Evolutionary conservation across 2,329 filamentous ascomycete genomes (phyloP).

Genomic region (Exophiala calicioides): DNA sequence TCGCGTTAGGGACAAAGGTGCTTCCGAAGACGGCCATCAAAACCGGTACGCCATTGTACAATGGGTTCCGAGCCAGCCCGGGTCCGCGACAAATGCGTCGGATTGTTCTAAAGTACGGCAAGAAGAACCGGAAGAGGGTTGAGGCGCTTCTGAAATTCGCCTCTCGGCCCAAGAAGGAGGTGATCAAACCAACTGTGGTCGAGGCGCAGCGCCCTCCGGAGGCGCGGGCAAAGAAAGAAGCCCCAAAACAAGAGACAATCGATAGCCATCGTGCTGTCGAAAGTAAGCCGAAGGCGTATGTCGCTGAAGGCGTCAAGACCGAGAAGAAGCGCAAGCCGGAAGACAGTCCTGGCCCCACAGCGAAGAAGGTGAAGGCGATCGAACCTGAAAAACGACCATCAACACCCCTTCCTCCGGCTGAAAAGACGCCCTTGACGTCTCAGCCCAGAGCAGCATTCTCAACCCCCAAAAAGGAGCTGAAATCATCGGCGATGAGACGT

Average conservation of each 20-base stretch:
- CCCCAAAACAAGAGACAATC: constrained; percentile 19
- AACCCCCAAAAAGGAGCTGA: constrained; percentile 48
- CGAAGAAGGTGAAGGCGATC: constrained; percentile 32
- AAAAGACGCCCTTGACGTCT: constrained; percentile 36
- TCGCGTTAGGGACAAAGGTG: constrained; percentile 16
- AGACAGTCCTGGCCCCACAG: constrained; percentile 14
- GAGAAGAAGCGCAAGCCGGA: constrained; percentile 28
- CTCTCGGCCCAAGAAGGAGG: constrained; percentile 28
- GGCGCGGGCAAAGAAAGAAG: constrained; percentile 16
- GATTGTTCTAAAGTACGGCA: constrained; percentile 55
- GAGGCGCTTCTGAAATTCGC: constrained; percentile 48
- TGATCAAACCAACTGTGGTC: constrained; percentile 10
- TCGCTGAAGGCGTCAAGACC: constrained; percentile 14
- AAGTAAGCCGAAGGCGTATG: constrained; percentile 5
- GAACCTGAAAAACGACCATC: constrained; percentile 35
- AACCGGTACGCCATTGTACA: constrained; percentile 18
- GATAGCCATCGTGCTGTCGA: constrained; percentile 28
- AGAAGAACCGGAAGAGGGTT: constrained; percentile 50
- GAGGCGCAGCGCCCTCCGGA: constrained; percentile 4
- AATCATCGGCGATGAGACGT: constrained; percentile 40
- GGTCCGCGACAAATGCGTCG: constrained; percentile 40
- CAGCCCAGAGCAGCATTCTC: constrained; percentile 35
- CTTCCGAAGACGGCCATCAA: constrained; percentile 18
- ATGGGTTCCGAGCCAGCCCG: constrained; percentile 26
- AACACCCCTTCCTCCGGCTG: constrained; percentile 39